Evolutionary conservation across 495 filamentous ascomycete species (phyloP).

Genomic region (Penicillium mononematosum): DNA sequence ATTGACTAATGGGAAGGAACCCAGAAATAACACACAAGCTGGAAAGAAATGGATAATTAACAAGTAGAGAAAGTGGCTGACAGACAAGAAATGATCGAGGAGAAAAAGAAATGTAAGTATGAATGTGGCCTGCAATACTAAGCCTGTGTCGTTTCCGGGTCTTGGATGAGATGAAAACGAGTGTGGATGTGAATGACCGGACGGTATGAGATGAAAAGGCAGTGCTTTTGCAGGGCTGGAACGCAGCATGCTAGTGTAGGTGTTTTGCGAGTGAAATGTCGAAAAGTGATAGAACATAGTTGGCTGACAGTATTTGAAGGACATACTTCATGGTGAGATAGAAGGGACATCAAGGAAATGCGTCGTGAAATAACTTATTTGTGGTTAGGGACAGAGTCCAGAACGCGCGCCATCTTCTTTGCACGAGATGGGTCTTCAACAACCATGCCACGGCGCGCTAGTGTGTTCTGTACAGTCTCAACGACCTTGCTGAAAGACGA

Average conservation of each 20-base stretch:
- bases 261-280: neutral
- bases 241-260: conserved; percentile 19
- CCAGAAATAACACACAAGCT: neutral
- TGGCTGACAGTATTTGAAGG: neutral
- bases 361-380: conserved; percentile 5
- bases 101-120: neutral
- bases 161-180: conserved; percentile 14
- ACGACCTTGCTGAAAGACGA: conserved; percentile 80
- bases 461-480: conserved; percentile 64
- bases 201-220: conserved; percentile 9
- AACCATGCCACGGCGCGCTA: conserved; percentile 58
- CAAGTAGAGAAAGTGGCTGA: neutral
- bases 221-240: conserved; percentile 25
- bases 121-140: neutral
- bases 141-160: neutral
- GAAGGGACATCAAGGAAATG: neutral
- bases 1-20: neutral
- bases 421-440: conserved; percentile 62
- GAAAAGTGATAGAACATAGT: conserved; percentile 3
- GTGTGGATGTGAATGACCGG: conserved; percentile 7
- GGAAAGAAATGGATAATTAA: neutral
- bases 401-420: conserved; percentile 58
- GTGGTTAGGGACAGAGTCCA: conserved; percentile 33
- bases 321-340: neutral
- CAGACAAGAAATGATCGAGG: neutral